Evolutionary conservation across 2,329 filamentous ascomycete genomes (phyloP).

Genomic region (Pyrenochaeta sp.): DNA sequence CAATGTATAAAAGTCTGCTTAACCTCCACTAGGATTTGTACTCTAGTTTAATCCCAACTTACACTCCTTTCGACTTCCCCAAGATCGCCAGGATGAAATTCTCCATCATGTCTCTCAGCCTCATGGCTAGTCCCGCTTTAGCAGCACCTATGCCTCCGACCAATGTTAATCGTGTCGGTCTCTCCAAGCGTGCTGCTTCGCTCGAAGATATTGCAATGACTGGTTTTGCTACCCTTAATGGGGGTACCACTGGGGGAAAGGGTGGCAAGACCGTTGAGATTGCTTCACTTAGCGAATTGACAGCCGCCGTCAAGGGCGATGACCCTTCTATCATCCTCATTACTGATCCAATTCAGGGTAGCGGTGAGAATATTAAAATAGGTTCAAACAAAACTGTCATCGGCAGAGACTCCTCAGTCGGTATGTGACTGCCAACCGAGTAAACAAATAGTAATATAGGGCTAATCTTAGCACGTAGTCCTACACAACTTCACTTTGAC

Average conservation of each 20-base stretch:
- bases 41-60: conserved; percentile 22
- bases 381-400: conserved; percentile 61
- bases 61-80: conserved; percentile 23
- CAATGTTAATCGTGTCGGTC: conserved; percentile 25
- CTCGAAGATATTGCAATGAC: conserved; percentile 37
- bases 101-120: conserved; percentile 39
- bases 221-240: conserved; percentile 47
- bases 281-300: conserved; percentile 50
- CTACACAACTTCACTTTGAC: conserved; percentile 59
- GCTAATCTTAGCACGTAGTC: conserved; percentile 26
- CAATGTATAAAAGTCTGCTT: conserved; percentile 18
- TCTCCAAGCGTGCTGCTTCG: conserved; percentile 39
- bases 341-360: conserved; percentile 55
- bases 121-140: conserved; percentile 42
- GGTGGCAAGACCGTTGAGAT: conserved; percentile 49
- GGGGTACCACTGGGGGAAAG: conserved; percentile 51
- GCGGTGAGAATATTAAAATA: conserved; percentile 54
- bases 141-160: conserved; percentile 43
- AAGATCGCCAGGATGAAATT: conserved; percentile 38
- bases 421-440: conserved; percentile 21
- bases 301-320: conserved; percentile 55
- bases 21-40: conserved; percentile 9
- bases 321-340: conserved; percentile 58
- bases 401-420: conserved; percentile 57
- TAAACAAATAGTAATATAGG: background rate